A percentile compares a stretch with the other conserved stretches of the same genome.
phyloP scores from a whole-genome alignment of 495 filamentous ascomycete genomes.

The Penicillium fimorum region DNA sequence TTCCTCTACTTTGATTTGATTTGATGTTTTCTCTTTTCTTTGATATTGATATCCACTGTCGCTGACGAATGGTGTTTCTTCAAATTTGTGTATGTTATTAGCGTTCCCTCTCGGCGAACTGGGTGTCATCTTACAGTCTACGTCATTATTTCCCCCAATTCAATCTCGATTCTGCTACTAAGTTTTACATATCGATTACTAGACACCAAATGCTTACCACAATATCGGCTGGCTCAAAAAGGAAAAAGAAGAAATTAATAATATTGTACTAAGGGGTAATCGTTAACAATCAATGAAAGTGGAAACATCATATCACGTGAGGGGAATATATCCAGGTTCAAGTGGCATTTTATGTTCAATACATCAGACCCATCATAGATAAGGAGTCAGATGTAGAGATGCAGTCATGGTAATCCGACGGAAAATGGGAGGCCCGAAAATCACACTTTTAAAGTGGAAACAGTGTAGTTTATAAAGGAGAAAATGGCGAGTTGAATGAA shows the following conservation, averaged over 20 bases:
- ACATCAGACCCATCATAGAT: neutral
- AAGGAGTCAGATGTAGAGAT: neutral
- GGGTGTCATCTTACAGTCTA: conserved; percentile 1
- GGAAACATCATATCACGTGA: conserved; percentile 7
- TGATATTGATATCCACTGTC: conserved; percentile 8
- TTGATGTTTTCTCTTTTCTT: neutral
- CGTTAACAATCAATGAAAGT: neutral
- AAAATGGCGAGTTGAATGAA: neutral
- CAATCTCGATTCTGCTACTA: neutral
- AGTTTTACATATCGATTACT: neutral
- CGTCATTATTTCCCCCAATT: neutral
- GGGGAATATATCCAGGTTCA: conserved; percentile 9
- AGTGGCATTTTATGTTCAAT: neutral
- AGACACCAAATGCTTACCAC: neutral
- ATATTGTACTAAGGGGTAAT: conserved; percentile 5
- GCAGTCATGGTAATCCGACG: neutral
- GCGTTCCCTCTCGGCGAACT: neutral
- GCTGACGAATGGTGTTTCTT: neutral
- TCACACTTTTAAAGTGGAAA: conserved; percentile 4
- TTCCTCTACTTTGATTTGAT: neutral
- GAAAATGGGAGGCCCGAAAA: neutral
- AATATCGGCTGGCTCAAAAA: neutral
- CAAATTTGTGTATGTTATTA: neutral
- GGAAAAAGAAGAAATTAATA: conserved; percentile 2
- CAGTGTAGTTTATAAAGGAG: neutral